Percentiles rank a stretch among this genome's conserved stretches.
Conservation (phyloP, 2,329 filamentous ascomycete genomes). For the Phialophora macrospora region DNA sequence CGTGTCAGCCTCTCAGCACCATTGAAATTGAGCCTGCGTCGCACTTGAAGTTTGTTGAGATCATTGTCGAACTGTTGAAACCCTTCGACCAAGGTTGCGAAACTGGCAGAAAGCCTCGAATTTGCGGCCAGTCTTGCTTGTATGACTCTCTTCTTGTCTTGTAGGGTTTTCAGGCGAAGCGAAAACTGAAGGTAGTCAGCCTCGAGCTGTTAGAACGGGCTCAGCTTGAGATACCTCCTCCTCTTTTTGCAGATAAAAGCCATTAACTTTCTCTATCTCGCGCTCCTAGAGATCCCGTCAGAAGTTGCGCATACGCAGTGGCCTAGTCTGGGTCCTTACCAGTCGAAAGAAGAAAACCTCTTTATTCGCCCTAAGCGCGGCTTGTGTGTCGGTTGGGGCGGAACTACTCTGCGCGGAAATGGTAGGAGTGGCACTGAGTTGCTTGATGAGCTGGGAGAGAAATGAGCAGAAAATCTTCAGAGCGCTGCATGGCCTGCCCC, state of each 20-base stretch:
- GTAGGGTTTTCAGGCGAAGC: constrained; percentile 84
- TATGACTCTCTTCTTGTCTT: constrained; percentile 93
- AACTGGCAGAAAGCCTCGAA: constrained; percentile 88
- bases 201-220: constrained; percentile 1
- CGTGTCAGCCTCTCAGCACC: constrained; percentile 15
- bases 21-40: constrained; percentile 31
- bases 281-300: constrained; percentile 70
- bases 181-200: constrained; percentile 69
- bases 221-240: constrained; percentile 71
- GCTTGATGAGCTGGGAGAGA: constrained; percentile 84
- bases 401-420: constrained; percentile 74
- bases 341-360: constrained; percentile 98
- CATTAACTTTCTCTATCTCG: constrained; percentile 97
- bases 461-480: constrained; percentile 35
- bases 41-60: constrained; percentile 83
- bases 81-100: constrained; percentile 92
- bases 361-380: constrained; percentile 89
- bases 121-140: constrained; percentile 76
- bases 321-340: constrained; percentile 55
- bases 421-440: constrained; percentile 88
- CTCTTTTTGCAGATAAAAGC: constrained; percentile 96
- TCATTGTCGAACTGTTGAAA: constrained; percentile 97
- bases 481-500: constrained; percentile 38
- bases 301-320: not conserved
- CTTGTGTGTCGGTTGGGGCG: constrained; percentile 41